phyloP scores from a whole-genome alignment of 164 flowering plant species.

The Magnolia kwangsiensis region DNA sequence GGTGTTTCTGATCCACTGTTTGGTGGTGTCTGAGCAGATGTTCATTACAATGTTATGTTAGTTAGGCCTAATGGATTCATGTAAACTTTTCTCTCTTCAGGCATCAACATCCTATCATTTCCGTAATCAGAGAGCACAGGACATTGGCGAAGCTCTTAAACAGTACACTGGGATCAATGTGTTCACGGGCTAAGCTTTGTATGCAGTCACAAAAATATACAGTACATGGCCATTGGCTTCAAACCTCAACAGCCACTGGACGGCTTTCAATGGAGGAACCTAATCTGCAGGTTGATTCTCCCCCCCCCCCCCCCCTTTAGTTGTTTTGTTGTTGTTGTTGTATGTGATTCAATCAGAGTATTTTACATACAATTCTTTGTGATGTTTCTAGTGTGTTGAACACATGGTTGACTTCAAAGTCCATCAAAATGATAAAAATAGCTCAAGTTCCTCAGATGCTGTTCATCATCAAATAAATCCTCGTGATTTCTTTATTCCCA shows the following conservation, averaged over 20 bases:
- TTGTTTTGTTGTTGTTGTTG: neutral
- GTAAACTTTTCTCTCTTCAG: constrained; percentile 34
- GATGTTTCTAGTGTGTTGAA: constrained; percentile 71
- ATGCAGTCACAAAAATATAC: constrained; percentile 63
- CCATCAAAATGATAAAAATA: constrained; percentile 26
- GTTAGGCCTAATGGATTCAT: neutral
- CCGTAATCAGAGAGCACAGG: constrained; percentile 84
- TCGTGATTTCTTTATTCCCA: constrained; percentile 77
- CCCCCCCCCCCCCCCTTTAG: neutral
- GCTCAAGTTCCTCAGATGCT: constrained; percentile 22
- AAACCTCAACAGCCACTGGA: constrained; percentile 96
- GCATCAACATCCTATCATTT: constrained; percentile 85
- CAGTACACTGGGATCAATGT: constrained; percentile 90
- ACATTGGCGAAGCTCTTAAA: constrained; percentile 84
- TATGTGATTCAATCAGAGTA: neutral
- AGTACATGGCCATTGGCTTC: constrained; percentile 95
- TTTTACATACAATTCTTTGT: neutral
- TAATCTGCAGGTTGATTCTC: constrained; percentile 83
- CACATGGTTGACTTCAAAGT: constrained; percentile 69
- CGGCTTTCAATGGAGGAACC: constrained; percentile 98
- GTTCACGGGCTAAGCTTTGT: constrained; percentile 71
- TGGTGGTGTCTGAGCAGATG: too few species aligned
- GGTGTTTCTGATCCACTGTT: too few species aligned
- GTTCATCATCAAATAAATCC: constrained; percentile 58
- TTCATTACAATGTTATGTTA: neutral